Evolutionary conservation across 768 basidiomycete genomes (phyloP).

Genomic region (Kondoa malvinella): DNA sequence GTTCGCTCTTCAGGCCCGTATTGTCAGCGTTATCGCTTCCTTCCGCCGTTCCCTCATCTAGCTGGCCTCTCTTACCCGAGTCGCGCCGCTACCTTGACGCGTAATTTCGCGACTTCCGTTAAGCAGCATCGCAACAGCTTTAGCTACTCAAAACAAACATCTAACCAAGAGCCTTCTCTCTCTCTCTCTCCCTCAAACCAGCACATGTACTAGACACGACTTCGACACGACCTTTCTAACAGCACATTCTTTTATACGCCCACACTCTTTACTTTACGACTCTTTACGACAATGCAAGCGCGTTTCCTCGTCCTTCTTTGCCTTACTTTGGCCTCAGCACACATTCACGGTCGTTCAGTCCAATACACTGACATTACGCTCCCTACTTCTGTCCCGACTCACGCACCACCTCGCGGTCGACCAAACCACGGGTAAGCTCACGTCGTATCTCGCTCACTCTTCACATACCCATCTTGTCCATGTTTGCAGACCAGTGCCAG

Average conservation of each 20-base stretch:
- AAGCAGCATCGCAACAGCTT: no score
- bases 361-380: neutral
- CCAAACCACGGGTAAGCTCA: neutral
- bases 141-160: no score
- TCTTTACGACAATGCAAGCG: neutral
- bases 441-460: neutral
- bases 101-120: no score
- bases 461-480: neutral
- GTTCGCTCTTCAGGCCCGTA: no score
- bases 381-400: neutral
- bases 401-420: neutral
- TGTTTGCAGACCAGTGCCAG: neutral
- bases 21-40: no score
- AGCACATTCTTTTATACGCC: neutral
- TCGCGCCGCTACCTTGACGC: no score
- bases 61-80: no score
- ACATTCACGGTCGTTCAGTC: neutral
- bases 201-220: no score
- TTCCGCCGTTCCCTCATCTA: no score
- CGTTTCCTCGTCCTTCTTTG: neutral
- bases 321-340: neutral
- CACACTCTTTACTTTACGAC: neutral
- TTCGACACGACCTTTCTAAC: neutral
- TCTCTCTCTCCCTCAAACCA: no score
- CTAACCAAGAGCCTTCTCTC: no score